Base-by-base conservation (phyloP, 2,329 filamentous ascomycete genomes). In the Calcarisporium arbuscula region DNA sequence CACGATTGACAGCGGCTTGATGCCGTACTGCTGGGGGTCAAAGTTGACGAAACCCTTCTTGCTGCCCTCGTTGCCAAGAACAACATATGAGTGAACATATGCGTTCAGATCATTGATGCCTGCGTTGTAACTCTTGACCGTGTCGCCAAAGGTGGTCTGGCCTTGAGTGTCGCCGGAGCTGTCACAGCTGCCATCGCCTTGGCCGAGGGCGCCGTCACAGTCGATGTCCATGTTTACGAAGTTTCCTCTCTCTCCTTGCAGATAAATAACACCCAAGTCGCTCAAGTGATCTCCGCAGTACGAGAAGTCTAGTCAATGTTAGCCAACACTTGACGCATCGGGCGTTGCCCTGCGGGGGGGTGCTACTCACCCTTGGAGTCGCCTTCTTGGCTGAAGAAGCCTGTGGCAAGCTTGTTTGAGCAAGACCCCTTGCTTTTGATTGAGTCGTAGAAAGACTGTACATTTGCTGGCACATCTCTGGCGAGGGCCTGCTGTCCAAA, bases 221-320 rank as follows among this genome's bases (percentile, higher is more conserved):
- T 71, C 68, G 28, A 72, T 57, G 40, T 72, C 68, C 62, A 72
- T 68, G 44, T 72, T 63, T 15, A 56, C 62, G 32, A 31, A 39
- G 3, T 35, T 34, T 7, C 37, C 37, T 20, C 19, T 23, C 8
- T 20, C 23, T 14, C 37, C 33, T 19, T 39, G 31, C 11, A 39
- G 16, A 11, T 36, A 36, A 5, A 39, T 31, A 7, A 28, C 37
- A 19, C 58, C 55, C 34, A 49, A 53, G 14, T 56, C 43, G 10
- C 39, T 40, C 11, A 60, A 38, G 36, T 60, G 57, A 35, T 69
- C 65, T 18, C 58, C 63, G 37, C 66, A 69, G 49, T 69, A 69
- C 19, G 17, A n/a, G 15, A 35, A 41, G 35, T 41, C 38, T 41
- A 19, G 11, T 8, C 12, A 19, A 29, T 27, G 23, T 36, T 19